Conservation (phyloP, 192 early-diverging fungal species). For the Helicostylum pulchrum region DNA sequence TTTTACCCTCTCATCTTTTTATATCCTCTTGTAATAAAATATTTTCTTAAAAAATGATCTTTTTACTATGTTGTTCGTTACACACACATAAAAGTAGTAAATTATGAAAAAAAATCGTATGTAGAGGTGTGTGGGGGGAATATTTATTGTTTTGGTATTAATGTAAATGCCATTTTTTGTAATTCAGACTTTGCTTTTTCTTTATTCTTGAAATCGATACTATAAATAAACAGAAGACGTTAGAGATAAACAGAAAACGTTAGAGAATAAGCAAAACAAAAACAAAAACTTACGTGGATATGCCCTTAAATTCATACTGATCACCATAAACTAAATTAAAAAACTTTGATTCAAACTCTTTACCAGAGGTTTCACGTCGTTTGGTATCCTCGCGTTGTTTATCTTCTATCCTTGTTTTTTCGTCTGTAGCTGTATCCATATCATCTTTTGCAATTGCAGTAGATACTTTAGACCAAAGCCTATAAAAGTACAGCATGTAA, state of each 20-base stretch:
- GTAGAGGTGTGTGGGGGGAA: not conserved
- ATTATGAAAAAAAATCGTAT: no score
- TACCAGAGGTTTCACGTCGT: constrained; percentile 17
- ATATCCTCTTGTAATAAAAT: no score
- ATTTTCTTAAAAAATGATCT: no score
- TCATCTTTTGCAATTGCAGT: constrained; percentile 59
- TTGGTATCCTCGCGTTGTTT: constrained; percentile 57
- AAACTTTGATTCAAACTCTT: constrained; percentile 23
- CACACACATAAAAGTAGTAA: not conserved
- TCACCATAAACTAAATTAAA: constrained; percentile 32
- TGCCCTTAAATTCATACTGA: constrained; percentile 22
- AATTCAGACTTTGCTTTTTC: constrained; percentile 9
- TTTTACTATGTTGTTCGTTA: not conserved
- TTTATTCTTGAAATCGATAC: constrained; percentile 10
- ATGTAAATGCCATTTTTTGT: not conserved
- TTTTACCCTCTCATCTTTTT: not conserved
- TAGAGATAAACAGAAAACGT: no score
- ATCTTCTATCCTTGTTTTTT: constrained; percentile 73
- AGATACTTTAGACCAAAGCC: constrained; percentile 73
- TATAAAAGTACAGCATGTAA: constrained; percentile 12
- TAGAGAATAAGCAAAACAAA: not conserved
- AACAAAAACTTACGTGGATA: constrained; percentile 11
- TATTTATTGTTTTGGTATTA: not conserved
- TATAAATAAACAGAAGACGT: not conserved
- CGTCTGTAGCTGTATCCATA: constrained; percentile 63